Evolutionary conservation across 2,329 filamentous ascomycete genomes (phyloP), one percentile per base, ranked within the genome.

Genomic region (Dactylellina haptotyla): DNA sequence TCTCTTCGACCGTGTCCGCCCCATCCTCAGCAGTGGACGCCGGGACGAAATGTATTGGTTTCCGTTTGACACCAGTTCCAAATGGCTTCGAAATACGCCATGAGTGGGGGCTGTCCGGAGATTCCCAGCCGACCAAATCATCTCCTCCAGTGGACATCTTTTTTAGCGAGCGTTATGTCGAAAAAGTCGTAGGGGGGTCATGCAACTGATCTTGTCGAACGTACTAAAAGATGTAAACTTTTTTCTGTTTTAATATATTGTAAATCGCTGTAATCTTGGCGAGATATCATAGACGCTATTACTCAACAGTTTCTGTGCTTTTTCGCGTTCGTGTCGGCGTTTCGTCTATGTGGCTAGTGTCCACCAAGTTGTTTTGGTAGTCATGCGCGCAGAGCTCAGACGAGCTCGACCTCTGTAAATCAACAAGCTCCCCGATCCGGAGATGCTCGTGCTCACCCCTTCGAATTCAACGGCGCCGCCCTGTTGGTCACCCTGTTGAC

Each of bases 1-100:
- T 46, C 37, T 73, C 39, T n/a, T 73, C 54, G 56, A 50, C 25
- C 6, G 34, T 48, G 30, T 57, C 64, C 39, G 46, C 63, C 41
- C 30, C 18, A 45, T 61, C 48, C 12, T 73, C 61, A 48, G n/a
- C n/a, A n/a, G 12, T 20, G 18, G 69, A 66, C 1, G 69, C 87
- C 20, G 82, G 84, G n/a, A 89, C 85, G 75, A 89, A 88, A 56
- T 84, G 81, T 71, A 89, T 83, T 26, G 80, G 80, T 75, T 84
- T 84, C 62, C 84, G 84, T 79, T 85, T 84, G 57, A 88, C 79
- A 73, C 86, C 86, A 6, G 84, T 82, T 25, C 87, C 87, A 74
- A 87, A 88, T 0, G 85, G 82, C 51, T 82, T 70, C 30, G 63
- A 48, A 25, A 73, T 75, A 9, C 75, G 76, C 77, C 76, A 77